Evolutionary conservation across 129 eudicot species (phyloP).

Genomic region (Chrysanthemum seticuspe): DNA sequence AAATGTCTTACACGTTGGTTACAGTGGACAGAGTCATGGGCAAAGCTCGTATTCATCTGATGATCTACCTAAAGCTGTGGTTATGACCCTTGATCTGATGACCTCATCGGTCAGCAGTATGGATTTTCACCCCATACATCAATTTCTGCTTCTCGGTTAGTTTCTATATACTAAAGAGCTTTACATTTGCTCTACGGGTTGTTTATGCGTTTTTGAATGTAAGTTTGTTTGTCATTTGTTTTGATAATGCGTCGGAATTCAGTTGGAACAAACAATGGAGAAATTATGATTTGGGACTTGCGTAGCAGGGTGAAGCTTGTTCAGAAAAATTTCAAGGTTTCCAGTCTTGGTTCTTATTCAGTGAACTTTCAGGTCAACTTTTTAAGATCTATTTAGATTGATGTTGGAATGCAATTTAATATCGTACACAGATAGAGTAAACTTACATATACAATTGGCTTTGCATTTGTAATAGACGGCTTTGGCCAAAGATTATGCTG

Average conservation of each 20-base stretch:
- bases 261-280: constrained; percentile 81
- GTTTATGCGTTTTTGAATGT: constrained; percentile 8
- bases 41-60: constrained; percentile 70
- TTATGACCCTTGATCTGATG: constrained; percentile 70
- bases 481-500: constrained; percentile 59
- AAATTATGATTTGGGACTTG: constrained; percentile 70
- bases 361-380: constrained; percentile 63
- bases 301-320: constrained; percentile 68
- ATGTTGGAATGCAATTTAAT: constrained; percentile 5
- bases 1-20: constrained; percentile 54
- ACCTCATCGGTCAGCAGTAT: constrained; percentile 74
- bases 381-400: neutral
- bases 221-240: constrained; percentile 4
- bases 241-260: constrained; percentile 16
- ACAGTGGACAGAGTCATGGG: constrained; percentile 51
- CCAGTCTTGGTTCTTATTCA: constrained; percentile 65
- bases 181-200: constrained; percentile 2
- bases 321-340: constrained; percentile 65
- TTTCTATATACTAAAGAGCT: constrained; percentile 16
- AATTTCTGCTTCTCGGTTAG: constrained; percentile 78
- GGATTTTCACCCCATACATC: constrained; percentile 86
- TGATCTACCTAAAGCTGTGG: constrained; percentile 73
- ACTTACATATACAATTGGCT: neutral
- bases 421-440: constrained; percentile 2
- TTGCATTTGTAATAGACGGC: constrained; percentile 46